Evolutionary conservation across 2,329 filamentous ascomycete genomes (phyloP).

Genomic region (Aspergillus jensenii): DNA sequence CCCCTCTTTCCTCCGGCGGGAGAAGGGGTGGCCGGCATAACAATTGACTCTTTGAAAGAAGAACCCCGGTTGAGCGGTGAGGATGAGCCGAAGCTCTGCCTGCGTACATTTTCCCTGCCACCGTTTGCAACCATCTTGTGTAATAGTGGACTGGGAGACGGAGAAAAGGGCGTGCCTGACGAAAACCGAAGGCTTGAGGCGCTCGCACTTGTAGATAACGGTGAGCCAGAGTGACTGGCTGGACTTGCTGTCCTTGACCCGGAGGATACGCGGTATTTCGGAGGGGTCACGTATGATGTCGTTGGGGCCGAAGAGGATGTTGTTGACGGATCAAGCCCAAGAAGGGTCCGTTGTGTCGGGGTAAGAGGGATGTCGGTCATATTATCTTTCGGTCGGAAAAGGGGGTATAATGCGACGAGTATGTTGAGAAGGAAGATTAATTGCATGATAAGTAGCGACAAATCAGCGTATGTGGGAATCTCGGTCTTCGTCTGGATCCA

Average conservation of each 20-base stretch:
- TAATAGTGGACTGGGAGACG: constrained; percentile 58
- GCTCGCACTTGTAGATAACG: constrained; percentile 38
- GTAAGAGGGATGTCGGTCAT: constrained; percentile 89
- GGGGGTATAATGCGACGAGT: constrained; percentile 66
- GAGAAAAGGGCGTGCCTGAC: constrained; percentile 54
- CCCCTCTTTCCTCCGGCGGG: constrained; percentile 65
- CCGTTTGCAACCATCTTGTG: constrained; percentile 63
- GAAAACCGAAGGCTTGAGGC: constrained; percentile 34
- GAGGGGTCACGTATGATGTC: constrained; percentile 78
- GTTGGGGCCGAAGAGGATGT: constrained; percentile 63
- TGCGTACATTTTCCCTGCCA: constrained; percentile 44
- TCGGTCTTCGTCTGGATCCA: constrained; percentile 36
- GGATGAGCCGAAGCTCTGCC: constrained; percentile 54
- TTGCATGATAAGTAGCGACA: constrained; percentile 57
- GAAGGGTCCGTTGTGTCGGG: constrained; percentile 77
- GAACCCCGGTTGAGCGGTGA: constrained; percentile 40
- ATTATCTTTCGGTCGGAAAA: constrained; percentile 71
- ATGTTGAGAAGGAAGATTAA: constrained; percentile 71
- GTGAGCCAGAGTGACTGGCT: constrained; percentile 38
- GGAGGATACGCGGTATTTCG: constrained; percentile 79
- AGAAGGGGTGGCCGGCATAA: constrained; percentile 63
- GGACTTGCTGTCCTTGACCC: constrained; percentile 52
- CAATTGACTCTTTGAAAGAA: constrained; percentile 30
- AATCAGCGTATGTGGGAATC: constrained; percentile 43
- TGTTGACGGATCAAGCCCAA: constrained; percentile 74